phyloP scores from a whole-genome alignment of 345 rosid genomes.

The Euclidium syriacum region DNA sequence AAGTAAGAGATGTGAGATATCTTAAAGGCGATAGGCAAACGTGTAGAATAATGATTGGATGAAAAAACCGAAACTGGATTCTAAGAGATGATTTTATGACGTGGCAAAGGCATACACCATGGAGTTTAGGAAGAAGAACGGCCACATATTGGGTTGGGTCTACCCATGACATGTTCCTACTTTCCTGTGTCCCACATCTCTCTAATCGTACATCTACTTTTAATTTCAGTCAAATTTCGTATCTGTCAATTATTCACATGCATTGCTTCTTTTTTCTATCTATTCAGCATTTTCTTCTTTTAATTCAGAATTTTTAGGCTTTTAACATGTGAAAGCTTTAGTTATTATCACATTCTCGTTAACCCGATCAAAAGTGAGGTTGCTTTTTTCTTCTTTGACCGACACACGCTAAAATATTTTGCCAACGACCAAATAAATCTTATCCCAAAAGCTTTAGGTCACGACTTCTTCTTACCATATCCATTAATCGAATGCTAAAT shows the following conservation, averaged over 20 bases:
- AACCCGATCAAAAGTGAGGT: not conserved
- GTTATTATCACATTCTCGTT: not conserved
- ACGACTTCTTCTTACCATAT: not conserved
- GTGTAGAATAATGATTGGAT: conserved; percentile 4
- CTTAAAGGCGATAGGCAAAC: conserved; percentile 20
- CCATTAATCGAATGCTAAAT: not conserved
- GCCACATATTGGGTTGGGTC: conserved; percentile 26
- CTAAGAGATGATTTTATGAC: conserved; percentile 14
- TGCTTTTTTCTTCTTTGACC: not conserved
- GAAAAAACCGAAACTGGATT: not conserved
- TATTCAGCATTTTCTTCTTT: conserved; percentile 20
- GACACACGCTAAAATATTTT: not conserved
- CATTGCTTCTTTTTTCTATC: not conserved
- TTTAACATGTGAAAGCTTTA: conserved; percentile 13
- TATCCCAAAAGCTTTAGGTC: not conserved
- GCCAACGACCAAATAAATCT: not conserved
- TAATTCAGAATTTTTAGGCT: conserved; percentile 27
- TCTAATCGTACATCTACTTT: conserved; percentile 26
- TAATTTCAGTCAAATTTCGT: conserved; percentile 1
- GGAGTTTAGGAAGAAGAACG: conserved; percentile 7
- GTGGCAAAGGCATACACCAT: conserved; percentile 17
- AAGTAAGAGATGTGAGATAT: conserved; percentile 16
- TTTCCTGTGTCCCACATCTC: conserved; percentile 22
- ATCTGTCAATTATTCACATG: conserved; percentile 34
- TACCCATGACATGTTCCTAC: conserved; percentile 26